Conservation (phyloP, 768 basidiomycete species). For the Tulasnella sp. region DNA sequence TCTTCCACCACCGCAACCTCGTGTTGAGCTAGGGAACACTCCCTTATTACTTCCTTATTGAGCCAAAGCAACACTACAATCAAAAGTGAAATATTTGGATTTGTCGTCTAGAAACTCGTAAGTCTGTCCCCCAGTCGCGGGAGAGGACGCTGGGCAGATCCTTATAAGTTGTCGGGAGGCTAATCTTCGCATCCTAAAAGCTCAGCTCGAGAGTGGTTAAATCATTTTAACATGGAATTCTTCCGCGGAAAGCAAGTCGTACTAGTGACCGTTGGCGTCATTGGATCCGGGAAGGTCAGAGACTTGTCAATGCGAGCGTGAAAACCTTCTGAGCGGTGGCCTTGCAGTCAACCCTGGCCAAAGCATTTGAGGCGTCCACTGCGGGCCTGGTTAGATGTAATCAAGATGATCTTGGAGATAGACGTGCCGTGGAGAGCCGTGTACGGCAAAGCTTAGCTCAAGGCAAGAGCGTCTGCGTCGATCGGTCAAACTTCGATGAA, state of each 20-base stretch:
- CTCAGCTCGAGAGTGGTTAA: background rate
- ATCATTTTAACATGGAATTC: constrained; percentile 17
- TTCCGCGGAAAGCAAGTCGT: constrained; percentile 47
- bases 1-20: background rate
- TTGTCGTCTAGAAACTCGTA: background rate
- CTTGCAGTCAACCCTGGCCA: constrained; percentile 61
- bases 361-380: constrained; percentile 58
- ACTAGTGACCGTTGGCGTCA: constrained; percentile 67
- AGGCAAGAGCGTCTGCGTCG: constrained; percentile 73
- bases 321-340: too few relatives aligned
- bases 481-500: constrained; percentile 71
- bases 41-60: background rate
- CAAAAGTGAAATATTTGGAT: background rate
- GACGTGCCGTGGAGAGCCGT: constrained; percentile 60
- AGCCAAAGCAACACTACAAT: background rate
- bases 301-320: too few relatives aligned
- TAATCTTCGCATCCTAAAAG: background rate
- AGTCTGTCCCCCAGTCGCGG: background rate
- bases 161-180: background rate
- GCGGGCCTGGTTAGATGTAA: constrained; percentile 67
- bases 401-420: constrained; percentile 73
- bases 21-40: background rate
- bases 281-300: constrained; percentile 69
- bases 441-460: constrained; percentile 50
- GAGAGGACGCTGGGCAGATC: background rate